These are phyloP conservation scores for Didymosphaeria variabile DNA, from an alignment of 2,329 filamentous ascomycete species.

Conservation along the genomic window DNA sequence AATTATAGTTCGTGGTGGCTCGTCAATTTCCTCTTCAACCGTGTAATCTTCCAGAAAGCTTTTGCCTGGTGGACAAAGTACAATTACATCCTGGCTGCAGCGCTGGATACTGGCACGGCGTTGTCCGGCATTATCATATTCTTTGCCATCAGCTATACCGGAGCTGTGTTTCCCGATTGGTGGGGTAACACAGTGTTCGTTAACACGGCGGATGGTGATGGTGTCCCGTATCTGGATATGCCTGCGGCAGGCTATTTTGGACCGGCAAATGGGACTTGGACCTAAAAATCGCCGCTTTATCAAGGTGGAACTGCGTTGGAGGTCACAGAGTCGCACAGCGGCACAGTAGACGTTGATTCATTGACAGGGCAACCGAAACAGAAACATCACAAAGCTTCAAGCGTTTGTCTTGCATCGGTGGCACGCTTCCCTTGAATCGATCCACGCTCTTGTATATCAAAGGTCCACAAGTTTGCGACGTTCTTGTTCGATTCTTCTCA, in stretches of 20 bases:
- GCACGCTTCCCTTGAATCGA: too few species aligned
- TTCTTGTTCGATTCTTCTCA: too few species aligned
- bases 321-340: too few species aligned
- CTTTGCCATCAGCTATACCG: constrained; percentile 68
- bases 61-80: constrained; percentile 89
- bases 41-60: constrained; percentile 73
- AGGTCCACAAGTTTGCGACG: too few species aligned
- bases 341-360: too few species aligned
- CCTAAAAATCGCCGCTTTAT: too few species aligned
- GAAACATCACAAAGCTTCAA: too few species aligned
- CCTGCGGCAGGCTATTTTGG: constrained; percentile 3
- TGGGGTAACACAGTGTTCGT: constrained; percentile 54
- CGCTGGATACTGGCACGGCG: constrained; percentile 82
- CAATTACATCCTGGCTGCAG: constrained; percentile 86
- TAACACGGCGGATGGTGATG: constrained; percentile 7
- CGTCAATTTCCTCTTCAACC: constrained; percentile 87
- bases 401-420: too few species aligned
- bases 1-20: constrained; percentile 90
- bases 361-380: too few species aligned
- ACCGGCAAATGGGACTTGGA: constrained; percentile 7
- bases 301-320: too few species aligned
- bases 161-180: constrained; percentile 74
- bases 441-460: too few species aligned
- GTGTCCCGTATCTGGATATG: constrained; percentile 1
- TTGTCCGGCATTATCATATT: constrained; percentile 86